A percentile compares a stretch with the other conserved stretches of the same genome.
phyloP scores from a whole-genome alignment of 2,329 filamentous ascomycete genomes.

The Fulvia fulva region DNA sequence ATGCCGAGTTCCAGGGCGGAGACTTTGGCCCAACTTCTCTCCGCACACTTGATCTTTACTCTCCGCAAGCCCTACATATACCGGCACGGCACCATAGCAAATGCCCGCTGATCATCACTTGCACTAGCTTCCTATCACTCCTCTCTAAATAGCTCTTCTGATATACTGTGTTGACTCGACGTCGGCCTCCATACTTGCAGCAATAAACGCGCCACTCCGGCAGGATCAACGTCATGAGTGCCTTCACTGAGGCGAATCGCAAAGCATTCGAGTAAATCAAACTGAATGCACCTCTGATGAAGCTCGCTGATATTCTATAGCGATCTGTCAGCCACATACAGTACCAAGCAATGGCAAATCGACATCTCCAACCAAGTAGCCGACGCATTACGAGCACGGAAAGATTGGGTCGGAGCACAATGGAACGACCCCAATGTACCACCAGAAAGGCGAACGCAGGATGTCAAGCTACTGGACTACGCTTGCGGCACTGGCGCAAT shows the following conservation, averaged over 20 bases:
- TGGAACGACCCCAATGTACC: constrained; percentile 18
- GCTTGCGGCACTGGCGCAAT: constrained; percentile 35
- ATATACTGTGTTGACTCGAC: neutral
- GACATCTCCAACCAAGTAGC: constrained; percentile 28
- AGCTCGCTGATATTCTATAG: constrained; percentile 17
- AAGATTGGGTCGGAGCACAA: constrained; percentile 29
- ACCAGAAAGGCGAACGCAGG: constrained; percentile 5
- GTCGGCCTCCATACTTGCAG: neutral
- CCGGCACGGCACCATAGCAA: too few relatives aligned
- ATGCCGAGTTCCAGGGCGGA: neutral
- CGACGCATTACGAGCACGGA: constrained; percentile 25
- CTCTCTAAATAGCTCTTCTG: too few relatives aligned
- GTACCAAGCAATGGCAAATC: constrained; percentile 32
- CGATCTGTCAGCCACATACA: constrained; percentile 31
- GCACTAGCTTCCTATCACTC: too few relatives aligned
- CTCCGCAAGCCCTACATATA: neutral
- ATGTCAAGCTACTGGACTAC: constrained; percentile 33
- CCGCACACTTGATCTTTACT: neutral
- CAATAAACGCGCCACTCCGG: neutral
- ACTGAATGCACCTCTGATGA: neutral
- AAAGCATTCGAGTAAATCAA: constrained; percentile 31
- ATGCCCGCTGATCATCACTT: too few relatives aligned
- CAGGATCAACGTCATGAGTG: constrained; percentile 26
- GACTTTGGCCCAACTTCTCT: neutral
- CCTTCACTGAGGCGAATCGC: constrained; percentile 34